Base-by-base conservation (phyloP, 1,284 basidiomycete genomes). In the Leccinum pachyderme region DNA sequence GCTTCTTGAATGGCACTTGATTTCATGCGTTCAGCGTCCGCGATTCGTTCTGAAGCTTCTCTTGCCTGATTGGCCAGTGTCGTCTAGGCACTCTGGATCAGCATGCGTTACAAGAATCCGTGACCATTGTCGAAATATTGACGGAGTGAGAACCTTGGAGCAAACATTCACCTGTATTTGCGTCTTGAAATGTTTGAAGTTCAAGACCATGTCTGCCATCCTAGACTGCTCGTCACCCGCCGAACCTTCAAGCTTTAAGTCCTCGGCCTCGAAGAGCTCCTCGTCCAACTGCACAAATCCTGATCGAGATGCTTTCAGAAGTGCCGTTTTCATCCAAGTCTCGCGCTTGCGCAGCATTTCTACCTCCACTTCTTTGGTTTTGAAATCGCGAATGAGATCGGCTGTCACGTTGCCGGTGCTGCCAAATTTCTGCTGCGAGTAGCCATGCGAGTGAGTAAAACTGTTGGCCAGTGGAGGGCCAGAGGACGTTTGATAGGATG, bases 1-100 rank as follows among this genome's bases (percentile, higher is more conserved):
- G 96, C 92, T 72, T 99, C 97, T 71, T 99, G 93, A 6, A 93
- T 73, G 1, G 97, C 96, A 49, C 84, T 87, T 5, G 81, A 74
- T 60, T 90, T 89, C 54, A 87, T 75, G 37, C 89, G 84, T 61
- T 98, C 93, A 2, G 91, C 87, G 59, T 95, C 92, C 13, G 82
- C 78, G 6, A 96, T 73, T 48, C 87, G 87, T 44, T 92, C 88
- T 6, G 93, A 93, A 6, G 88, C 85, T 41, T 81, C 77, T 50
- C 81, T 85, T 1, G 90, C 86, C 72, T 95, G 92, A 54, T 86
- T 86, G 8, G 81, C 80, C 65, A 95, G 79, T 28, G 81, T 78
- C 5, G 81, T 81, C 91, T 94, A 62, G 43, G 39, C 13, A 49
- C 47, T 47, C 57, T 27, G 13, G 49, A 54, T 58, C 37, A 62